A percentile compares a stretch with the other conserved stretches of the same genome.
Evolutionary conservation across 441 rosid genomes (phyloP).

Genomic region (Monsonia emarginata): DNA sequence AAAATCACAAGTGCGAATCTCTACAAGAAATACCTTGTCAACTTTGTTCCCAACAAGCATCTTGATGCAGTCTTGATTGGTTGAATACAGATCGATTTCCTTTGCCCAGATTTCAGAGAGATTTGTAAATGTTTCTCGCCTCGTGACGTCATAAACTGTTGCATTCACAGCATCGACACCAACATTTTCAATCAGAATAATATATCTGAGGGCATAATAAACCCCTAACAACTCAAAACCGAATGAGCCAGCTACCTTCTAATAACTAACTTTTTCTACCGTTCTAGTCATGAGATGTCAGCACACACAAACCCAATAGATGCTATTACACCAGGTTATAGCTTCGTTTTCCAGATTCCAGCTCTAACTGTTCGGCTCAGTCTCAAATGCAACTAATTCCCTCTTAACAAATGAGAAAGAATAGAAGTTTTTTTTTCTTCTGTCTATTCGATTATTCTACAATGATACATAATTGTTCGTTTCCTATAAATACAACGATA

Average conservation of each 20-base stretch:
- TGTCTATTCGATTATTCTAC: neutral
- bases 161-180: neutral
- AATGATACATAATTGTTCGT: too few species aligned
- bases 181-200: neutral
- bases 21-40: slow-evolving; percentile 36
- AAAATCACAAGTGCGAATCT: neutral
- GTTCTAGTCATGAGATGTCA: neutral
- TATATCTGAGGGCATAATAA: neutral
- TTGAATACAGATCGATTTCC: slow-evolving; percentile 59
- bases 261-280: too few species aligned
- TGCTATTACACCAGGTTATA: too few species aligned
- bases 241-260: too few species aligned
- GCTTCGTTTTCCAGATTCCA: too few species aligned
- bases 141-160: slow-evolving; percentile 58
- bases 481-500: too few species aligned
- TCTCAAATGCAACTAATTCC: neutral
- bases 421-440: neutral
- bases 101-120: slow-evolving; percentile 69
- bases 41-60: slow-evolving; percentile 77
- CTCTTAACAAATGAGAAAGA: neutral
- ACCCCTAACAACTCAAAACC: neutral
- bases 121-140: slow-evolving; percentile 66
- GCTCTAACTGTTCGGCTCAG: neutral
- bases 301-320: too few species aligned
- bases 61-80: slow-evolving; percentile 65